Evolutionary conservation across 768 basidiomycete genomes (phyloP), one percentile per base, ranked within the genome.

Genomic region (Auricularia sp.): DNA sequence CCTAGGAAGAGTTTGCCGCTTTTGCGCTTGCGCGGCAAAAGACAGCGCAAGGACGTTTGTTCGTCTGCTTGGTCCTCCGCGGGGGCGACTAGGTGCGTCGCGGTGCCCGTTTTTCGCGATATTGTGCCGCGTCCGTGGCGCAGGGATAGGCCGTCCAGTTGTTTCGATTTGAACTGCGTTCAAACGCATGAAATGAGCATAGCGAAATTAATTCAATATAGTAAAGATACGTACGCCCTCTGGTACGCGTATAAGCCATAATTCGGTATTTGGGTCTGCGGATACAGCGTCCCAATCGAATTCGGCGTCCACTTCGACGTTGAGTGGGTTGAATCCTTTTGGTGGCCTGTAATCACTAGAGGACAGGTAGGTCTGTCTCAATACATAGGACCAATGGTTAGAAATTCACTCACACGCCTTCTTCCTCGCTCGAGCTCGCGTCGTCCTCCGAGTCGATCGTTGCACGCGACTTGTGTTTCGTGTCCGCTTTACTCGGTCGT

Each of bases 161-260:
- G 77, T 73, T 85, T 88, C 6, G 84, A 74, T 73, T 89, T 87
- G 44, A 92, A 73, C 89, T 91, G 64, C 44, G 29, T 29, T 29
- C 65, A 1, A 13, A 54, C 13, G 36, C 21, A 2, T 3, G 58
- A 0, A 1, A 21, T 64, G 18, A 10, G 35, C 18, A 47, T 14
- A 29, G 18, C n/a, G n/a, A n/a, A n/a, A n/a, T n/a, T n/a, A n/a
- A n/a, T n/a, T n/a, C n/a, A n/a, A n/a, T 24, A 29, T 42, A 21
- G 54, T 29, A n/a, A 34, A 24, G 51, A 6, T 14, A 77, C 87
- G 66, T 71, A 90, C 89, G 45, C 80, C 80, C 13, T 86, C 83
- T 29, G 89, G 89, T 16, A 85, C 81, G 11, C 89, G 82, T 42
- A 91, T 80, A 13, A 90, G 74, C 83, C 88, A 90, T 8, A 92